Evolutionary conservation across 2,329 filamentous ascomycete genomes (phyloP), one percentile per base, ranked within the genome.

Genomic region (Colletotrichum aenigma): DNA sequence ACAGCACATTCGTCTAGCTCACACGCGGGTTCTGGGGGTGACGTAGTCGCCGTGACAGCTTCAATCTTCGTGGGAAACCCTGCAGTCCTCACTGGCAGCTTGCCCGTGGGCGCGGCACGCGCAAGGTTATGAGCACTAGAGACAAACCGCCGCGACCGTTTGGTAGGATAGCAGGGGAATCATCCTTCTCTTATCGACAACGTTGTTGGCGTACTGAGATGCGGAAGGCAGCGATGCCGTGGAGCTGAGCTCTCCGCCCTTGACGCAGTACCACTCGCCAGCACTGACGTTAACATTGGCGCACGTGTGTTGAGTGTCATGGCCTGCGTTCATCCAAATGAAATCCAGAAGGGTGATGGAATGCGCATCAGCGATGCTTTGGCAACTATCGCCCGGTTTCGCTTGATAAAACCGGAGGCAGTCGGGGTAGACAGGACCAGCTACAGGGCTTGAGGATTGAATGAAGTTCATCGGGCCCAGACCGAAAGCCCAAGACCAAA

Each of bases 281-380:
- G 70, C 21, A 3, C 66, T 15, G 38, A 77, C 62, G 28, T 69
- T 66, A 10, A 56, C 64, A 15, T 36, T 32, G 7, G 68, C 38
- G 67, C 78, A 74, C 8, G 69, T 66, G 15, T 66, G 38, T 6
- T 34, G 16, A 16, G 21, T 34, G 13, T n/a, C 55, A 8, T 78
- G 70, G 30, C 76, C 78, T 9, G 81, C 79, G 15, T 79, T 79
- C 4, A 79, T 71, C 32, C 67, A 74, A 7, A 78, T 77, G 10
- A 84, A 71, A 12, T 82, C 78, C 9, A 82, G 68, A 9, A 80
- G 80, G 15, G 79, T 79, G 74, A 80, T 79, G 6, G 78, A 79
- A 30, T 83, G 75, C 65, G 77, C 79, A 13, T 81, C 80, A 32
- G 77, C 77, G 60, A 80, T 79, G 66, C 81, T 79, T 43, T 34